Percentiles rank a stretch among this genome's conserved stretches.
Conservation (phyloP, 2,329 filamentous ascomycete species). For the Pezicula neosporulosa region DNA sequence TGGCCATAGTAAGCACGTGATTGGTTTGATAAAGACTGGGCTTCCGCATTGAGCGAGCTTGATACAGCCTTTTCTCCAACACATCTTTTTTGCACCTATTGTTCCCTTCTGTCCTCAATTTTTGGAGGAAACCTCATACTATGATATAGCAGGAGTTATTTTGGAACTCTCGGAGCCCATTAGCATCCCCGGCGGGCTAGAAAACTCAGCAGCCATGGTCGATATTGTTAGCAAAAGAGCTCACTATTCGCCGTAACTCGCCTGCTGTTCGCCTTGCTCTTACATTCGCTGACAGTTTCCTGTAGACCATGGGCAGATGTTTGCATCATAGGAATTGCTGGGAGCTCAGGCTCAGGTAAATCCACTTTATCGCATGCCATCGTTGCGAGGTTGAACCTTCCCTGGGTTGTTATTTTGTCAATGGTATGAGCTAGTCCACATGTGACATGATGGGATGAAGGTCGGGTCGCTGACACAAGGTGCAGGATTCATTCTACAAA, state of each 20-base stretch:
- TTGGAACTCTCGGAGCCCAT: too few species aligned
- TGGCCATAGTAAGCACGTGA: neutral
- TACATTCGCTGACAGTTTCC: constrained; percentile 6
- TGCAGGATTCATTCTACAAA: constrained; percentile 95
- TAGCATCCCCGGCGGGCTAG: too few species aligned
- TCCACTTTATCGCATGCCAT: constrained; percentile 92
- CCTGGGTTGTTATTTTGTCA: constrained; percentile 96
- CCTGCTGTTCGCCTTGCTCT: too few species aligned
- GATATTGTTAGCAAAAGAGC: constrained; percentile 36
- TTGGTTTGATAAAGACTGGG: too few species aligned
- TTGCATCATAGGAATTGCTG: constrained; percentile 94
- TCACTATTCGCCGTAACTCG: constrained; percentile 52
- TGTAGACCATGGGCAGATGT: constrained; percentile 94
- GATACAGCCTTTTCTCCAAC: neutral
- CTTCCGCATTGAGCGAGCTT: too few species aligned
- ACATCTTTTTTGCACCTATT: neutral
- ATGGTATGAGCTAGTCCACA: constrained; percentile 60
- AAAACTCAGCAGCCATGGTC: constrained; percentile 10
- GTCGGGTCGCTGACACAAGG: constrained; percentile 3
- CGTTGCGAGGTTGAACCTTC: constrained; percentile 82
- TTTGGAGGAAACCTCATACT: neutral
- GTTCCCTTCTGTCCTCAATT: neutral
- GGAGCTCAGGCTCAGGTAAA: constrained; percentile 92
- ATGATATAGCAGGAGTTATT: neutral
- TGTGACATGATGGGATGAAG: neutral